These are phyloP conservation scores for Trichoderma erinaceum DNA, from an alignment of 495 filamentous ascomycete species.

Conservation along the genomic window DNA sequence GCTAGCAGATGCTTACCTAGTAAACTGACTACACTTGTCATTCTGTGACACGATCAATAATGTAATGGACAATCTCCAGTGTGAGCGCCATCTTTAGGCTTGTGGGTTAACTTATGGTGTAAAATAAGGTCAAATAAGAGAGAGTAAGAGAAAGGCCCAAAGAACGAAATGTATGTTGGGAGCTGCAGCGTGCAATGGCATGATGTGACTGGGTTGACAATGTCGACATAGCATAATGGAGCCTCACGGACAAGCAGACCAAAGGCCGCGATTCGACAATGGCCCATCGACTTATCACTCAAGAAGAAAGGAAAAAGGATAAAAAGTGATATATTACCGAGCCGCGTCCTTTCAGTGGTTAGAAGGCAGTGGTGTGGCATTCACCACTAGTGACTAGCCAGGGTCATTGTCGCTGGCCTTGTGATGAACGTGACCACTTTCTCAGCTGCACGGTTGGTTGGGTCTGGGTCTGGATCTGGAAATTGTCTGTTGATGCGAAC, in stretches of 20 bases:
- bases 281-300: too few species aligned
- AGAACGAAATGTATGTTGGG: neutral
- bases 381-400: neutral
- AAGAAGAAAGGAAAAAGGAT: too few species aligned
- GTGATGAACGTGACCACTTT: neutral
- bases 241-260: too few species aligned
- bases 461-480: neutral
- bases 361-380: constrained; percentile 3
- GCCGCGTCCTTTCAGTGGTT: neutral
- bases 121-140: neutral
- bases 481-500: neutral
- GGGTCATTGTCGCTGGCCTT: neutral
- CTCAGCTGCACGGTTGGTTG: neutral
- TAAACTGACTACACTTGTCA: neutral
- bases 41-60: neutral
- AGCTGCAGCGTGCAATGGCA: too few species aligned
- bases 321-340: neutral
- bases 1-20: neutral
- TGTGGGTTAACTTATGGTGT: neutral
- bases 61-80: neutral
- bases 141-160: neutral
- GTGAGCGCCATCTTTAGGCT: neutral
- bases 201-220: neutral
- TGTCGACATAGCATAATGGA: too few species aligned
- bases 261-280: too few species aligned